phyloP scores from a whole-genome alignment of 257 asterid genomes.

The Rauvolfia tetraphylla region DNA sequence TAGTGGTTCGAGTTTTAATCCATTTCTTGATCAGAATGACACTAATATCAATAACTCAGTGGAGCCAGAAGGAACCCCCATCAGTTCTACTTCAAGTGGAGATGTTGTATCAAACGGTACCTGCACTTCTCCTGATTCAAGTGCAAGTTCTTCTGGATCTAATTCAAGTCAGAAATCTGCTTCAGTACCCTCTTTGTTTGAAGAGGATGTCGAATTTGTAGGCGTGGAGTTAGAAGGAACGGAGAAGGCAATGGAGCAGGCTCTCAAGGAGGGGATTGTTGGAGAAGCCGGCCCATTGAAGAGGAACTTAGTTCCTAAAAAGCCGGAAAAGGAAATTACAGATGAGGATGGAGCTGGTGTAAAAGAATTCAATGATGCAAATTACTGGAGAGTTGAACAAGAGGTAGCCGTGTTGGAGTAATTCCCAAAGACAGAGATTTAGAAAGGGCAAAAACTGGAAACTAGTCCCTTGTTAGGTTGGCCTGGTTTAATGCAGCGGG shows the following conservation, averaged over 20 bases:
- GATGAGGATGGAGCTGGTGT: conserved; percentile 52
- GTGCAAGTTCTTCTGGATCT: conserved; percentile 34
- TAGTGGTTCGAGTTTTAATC: conserved; percentile 62
- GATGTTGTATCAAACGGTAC: conserved; percentile 44
- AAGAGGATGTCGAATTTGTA: conserved; percentile 96
- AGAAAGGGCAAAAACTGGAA: not conserved
- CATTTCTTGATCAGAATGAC: conserved; percentile 50
- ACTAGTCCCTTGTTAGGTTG: not conserved
- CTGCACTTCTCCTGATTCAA: conserved; percentile 32
- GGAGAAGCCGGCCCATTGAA: conserved; percentile 88
- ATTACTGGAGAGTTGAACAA: conserved; percentile 95
- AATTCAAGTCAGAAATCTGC: conserved; percentile 36
- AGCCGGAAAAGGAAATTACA: conserved; percentile 45
- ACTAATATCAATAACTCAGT: conserved; percentile 21
- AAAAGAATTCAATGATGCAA: conserved; percentile 78
- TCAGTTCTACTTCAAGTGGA: conserved; percentile 39
- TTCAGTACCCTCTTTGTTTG: conserved; percentile 75
- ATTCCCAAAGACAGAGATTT: not conserved
- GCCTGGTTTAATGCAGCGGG: conserved; percentile 2
- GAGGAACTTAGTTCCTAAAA: conserved; percentile 42
- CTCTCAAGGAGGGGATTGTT: conserved; percentile 88
- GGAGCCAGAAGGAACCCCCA: conserved; percentile 25
- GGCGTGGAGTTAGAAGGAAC: conserved; percentile 93
- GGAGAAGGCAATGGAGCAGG: conserved; percentile 75
- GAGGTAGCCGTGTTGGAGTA: conserved; percentile 70